A percentile compares a stretch with the other conserved stretches of the same genome.
phyloP scores from a whole-genome alignment of 805 yeast species.

The Kazachstania viticola region DNA sequence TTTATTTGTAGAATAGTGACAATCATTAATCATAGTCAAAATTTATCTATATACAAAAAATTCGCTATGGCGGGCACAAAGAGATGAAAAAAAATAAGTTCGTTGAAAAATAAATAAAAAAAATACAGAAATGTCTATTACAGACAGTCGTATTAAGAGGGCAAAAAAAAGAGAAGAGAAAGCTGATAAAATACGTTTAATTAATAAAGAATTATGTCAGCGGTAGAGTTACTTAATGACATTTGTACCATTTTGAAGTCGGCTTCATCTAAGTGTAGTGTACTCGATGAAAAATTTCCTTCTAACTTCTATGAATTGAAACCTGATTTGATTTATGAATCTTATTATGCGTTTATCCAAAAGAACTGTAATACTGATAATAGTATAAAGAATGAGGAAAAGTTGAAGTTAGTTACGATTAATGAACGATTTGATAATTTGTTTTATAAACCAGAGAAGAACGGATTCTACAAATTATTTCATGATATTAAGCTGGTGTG shows the following conservation, averaged over 20 bases:
- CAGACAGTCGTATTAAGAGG: too few relatives aligned
- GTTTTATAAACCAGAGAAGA: constrained; percentile 28
- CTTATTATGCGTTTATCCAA: constrained; percentile 31
- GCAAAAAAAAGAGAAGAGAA: too few relatives aligned
- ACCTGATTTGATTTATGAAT: constrained; percentile 32
- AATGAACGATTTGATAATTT: constrained; percentile 28
- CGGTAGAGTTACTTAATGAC: constrained; percentile 7
- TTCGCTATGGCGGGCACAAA: too few relatives aligned
- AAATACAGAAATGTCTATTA: too few relatives aligned
- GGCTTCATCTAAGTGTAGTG: constrained; percentile 24
- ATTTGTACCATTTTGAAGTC: constrained; percentile 17
- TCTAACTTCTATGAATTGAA: constrained; percentile 34
- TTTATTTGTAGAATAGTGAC: too few relatives aligned
- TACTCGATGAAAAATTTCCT: constrained; percentile 32
- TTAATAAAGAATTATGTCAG: not conserved
- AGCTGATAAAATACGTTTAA: too few relatives aligned
- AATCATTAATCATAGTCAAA: too few relatives aligned
- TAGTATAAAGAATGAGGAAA: constrained; percentile 15
- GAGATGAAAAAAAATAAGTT: too few relatives aligned
- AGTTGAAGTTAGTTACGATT: constrained; percentile 30
- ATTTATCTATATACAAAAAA: too few relatives aligned
- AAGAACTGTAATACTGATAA: constrained; percentile 13
- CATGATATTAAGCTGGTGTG: constrained; percentile 58
- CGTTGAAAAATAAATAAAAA: too few relatives aligned
- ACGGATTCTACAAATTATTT: constrained; percentile 41